These are phyloP conservation scores for Trifolium repens DNA, from an alignment of 306 rosid species.

Conservation along the genomic window DNA sequence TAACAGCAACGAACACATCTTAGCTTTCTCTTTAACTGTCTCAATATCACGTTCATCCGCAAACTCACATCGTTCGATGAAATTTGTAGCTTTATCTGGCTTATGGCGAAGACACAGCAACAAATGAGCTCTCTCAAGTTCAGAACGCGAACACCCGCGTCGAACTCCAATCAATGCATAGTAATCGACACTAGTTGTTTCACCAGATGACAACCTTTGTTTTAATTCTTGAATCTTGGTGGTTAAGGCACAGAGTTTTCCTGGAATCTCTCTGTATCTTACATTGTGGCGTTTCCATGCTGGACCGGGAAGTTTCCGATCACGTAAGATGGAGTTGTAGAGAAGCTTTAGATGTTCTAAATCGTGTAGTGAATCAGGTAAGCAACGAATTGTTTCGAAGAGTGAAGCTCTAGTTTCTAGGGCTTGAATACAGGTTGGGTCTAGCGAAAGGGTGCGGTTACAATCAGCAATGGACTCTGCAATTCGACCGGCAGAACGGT, in stretches of 20 bases:
- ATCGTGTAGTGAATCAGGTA: slow-evolving; percentile 89
- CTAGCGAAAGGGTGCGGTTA: slow-evolving; percentile 78
- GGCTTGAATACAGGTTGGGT: slow-evolving; percentile 83
- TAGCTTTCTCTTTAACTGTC: slow-evolving; percentile 74
- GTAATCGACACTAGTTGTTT: slow-evolving; percentile 72
- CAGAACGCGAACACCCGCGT: slow-evolving; percentile 89
- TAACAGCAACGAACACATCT: slow-evolving; percentile 74
- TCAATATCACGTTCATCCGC: slow-evolving; percentile 74
- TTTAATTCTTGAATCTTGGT: slow-evolving; percentile 71
- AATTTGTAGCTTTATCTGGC: slow-evolving; percentile 73
- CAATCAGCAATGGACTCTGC: slow-evolving; percentile 93
- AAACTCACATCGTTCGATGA: slow-evolving; percentile 83
- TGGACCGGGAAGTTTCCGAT: slow-evolving; percentile 86
- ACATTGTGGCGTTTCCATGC: slow-evolving; percentile 89
- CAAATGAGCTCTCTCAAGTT: slow-evolving; percentile 80
- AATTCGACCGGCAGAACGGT: slow-evolving; percentile 68
- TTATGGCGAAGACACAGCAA: slow-evolving; percentile 78
- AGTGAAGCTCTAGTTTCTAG: slow-evolving; percentile 85
- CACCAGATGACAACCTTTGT: slow-evolving; percentile 73
- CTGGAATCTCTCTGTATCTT: slow-evolving; percentile 83
- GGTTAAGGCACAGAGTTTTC: slow-evolving; percentile 72
- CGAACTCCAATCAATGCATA: slow-evolving; percentile 78
- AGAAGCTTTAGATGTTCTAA: slow-evolving; percentile 86
- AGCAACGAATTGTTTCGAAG: slow-evolving; percentile 74
- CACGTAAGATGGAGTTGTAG: slow-evolving; percentile 82